Evolutionary conservation across 176 grass and related monocot species (phyloP).

Genomic region (Triticum urartu): DNA sequence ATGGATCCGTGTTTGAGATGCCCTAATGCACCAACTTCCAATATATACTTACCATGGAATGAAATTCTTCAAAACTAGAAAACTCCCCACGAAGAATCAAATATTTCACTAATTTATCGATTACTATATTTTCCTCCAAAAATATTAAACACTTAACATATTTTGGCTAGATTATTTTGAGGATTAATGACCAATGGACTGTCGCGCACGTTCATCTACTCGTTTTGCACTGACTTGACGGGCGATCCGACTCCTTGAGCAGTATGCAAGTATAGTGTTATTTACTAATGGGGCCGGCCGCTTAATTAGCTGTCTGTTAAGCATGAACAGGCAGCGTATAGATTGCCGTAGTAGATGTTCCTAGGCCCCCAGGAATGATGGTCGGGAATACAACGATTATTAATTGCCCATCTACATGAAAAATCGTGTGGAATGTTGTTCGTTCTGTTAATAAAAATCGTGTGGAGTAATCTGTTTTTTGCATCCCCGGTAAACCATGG

Average conservation of each 20-base stretch:
- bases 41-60: too few relatives aligned
- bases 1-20: too few relatives aligned
- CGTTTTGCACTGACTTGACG: slow-evolving; percentile 12
- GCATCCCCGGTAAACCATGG: neutral
- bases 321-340: neutral
- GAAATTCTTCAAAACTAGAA: too few relatives aligned
- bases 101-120: neutral
- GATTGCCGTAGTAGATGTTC: neutral
- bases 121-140: neutral
- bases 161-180: neutral
- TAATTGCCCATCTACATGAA: neutral
- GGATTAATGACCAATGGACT: neutral
- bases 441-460: neutral
- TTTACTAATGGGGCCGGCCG: neutral
- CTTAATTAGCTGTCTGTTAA: neutral
- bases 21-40: too few relatives aligned
- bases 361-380: neutral
- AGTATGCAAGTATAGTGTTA: neutral
- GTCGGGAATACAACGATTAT: neutral
- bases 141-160: neutral
- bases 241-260: slow-evolving; percentile 28
- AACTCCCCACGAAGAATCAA: neutral
- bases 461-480: too few relatives aligned
- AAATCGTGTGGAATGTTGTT: neutral
- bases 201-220: slow-evolving; percentile 26